Base-by-base conservation (phyloP, 2,329 filamentous ascomycete species). In the Phaeosphaeriaceae sp. region DNA sequence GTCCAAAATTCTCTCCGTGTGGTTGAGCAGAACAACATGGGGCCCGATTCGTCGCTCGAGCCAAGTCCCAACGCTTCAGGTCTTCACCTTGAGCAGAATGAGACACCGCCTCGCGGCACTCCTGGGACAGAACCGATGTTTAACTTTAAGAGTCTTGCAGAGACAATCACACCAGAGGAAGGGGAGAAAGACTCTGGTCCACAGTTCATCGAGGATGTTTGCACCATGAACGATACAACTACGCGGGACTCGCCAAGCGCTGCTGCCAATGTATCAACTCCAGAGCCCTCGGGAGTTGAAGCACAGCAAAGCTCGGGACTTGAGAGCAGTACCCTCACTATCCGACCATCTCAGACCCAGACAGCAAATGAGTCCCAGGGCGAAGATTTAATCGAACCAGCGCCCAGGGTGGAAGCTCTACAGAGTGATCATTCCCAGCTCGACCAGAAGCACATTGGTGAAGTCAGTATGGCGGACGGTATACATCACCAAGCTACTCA, bases 141-240 rank as follows among this genome's bases (percentile, higher is more conserved):
- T 78, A 97, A 97, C 76, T 97, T 97, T 73, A 85, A 88, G 55
- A 97, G 92, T 66, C 80, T 98, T 21, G 91, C 92, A 1, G 91
- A 92, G 61, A 91, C 96, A 75, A 91, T 97, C 27, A 91, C 89
- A 0, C 87, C 85, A 41, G 84, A 88, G 24, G 85, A 73, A 9
- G 64, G 68, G 20, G 66, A 88, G 44, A 82, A 84, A 56, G 72
- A 72, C 9, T 75, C 69, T 40, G 67, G 66, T n/a, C 61, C 74
- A 50, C 75, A 80, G 60, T 75, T 79, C 51, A 76, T 80, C 46
- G 81, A 82, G 57, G 71, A 76, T 50, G 63, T 75, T 27, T 54
- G 53, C 20, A 62, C 63, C 21, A 46, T 48, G 13, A 53, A 58
- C 15, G 36, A 55, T 3, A 48, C 46, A 2, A 41, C 48, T 48